Base-by-base conservation (phyloP, 768 basidiomycete genomes). In the Suillus placidus region DNA sequence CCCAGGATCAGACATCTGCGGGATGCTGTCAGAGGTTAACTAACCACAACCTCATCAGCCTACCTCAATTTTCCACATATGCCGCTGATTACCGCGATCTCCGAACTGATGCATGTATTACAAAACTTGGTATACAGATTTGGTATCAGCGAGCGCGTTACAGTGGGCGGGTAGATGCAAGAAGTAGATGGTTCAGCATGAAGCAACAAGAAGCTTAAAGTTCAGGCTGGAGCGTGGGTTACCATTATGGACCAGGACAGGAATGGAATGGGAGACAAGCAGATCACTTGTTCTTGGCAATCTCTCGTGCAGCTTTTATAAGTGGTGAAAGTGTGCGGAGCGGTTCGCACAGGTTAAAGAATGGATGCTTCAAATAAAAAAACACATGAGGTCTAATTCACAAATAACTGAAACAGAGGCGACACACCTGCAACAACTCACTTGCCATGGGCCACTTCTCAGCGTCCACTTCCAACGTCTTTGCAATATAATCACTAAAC, bases 371-470 rank as follows among this genome's bases (percentile, higher is more conserved):
- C 45, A 16, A 51, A 26, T 51, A 51, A 73, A 12, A 47, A 64
- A 45, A 10, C 66, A 20, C 49, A 64, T 71, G 61, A 70, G 62
- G 60, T 52, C 49, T 57, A 37, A 5, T 13, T 40, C 34, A 16
- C 62, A 45, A 55, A 8, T 9, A 20, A 18, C 34, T 37, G 1
- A 0, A 13, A 8, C 32, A 49, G 40, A 35, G 4, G 23, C 65
- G 23, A 63, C 64, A 73, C 86, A 95, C 94, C 77, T 87, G 83
- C 52, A 97, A 80, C 32, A 97, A 81, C 71, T 90, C 86, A 1
- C 89, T 88, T 3, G 96, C 95, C 60, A 86, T 90, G 0, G 95
- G 97, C 65, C 97, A 84, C 79, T 93, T 95, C 75, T 99, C 96
- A 16, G 93, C 92, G 71, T 98, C 95, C 20, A 99, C 97, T 72